A percentile compares a stretch with the other conserved stretches of the same genome.
Evolutionary conservation across 192 early-diverging fungal species (phyloP).

Genomic region (Chytriomyces hyalinus): DNA sequence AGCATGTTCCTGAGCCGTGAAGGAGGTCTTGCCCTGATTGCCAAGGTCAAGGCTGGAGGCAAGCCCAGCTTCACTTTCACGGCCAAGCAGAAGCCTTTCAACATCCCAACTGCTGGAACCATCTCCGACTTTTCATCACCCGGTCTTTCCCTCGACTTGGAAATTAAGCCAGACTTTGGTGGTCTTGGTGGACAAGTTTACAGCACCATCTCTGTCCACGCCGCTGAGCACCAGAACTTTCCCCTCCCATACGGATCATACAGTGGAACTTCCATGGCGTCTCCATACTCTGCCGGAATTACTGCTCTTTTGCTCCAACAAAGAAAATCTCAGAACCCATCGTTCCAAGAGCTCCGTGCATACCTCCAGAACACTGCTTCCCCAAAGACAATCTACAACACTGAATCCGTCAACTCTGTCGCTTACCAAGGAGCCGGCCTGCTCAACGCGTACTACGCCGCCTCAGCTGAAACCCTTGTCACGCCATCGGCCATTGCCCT

Average conservation of each 20-base stretch:
- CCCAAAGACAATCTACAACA: constrained; percentile 43
- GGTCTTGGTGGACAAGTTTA: constrained; percentile 47
- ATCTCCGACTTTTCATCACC: constrained; percentile 75
- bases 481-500: constrained; percentile 51
- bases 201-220: constrained; percentile 38
- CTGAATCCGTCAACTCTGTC: constrained; percentile 58
- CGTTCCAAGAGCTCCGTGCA: constrained; percentile 31
- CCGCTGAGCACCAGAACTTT: background rate
- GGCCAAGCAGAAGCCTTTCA: constrained; percentile 49
- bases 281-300: constrained; percentile 75
- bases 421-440: constrained; percentile 76
- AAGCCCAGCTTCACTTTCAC: constrained; percentile 51
- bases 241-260: constrained; percentile 29
- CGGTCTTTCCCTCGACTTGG: constrained; percentile 73
- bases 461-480: constrained; percentile 56
- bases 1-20: constrained; percentile 13
- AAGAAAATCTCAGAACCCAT: constrained; percentile 31
- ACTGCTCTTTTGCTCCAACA: constrained; percentile 69
- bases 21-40: constrained; percentile 26
- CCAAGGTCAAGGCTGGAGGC: constrained; percentile 35
- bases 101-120: constrained; percentile 59
- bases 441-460: constrained; percentile 68
- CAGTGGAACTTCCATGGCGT: constrained; percentile 82
- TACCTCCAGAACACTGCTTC: constrained; percentile 63
- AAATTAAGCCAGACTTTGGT: constrained; percentile 60